phyloP scores from a whole-genome alignment of 495 filamentous ascomycete genomes.

The Daldinia vernicosa region DNA sequence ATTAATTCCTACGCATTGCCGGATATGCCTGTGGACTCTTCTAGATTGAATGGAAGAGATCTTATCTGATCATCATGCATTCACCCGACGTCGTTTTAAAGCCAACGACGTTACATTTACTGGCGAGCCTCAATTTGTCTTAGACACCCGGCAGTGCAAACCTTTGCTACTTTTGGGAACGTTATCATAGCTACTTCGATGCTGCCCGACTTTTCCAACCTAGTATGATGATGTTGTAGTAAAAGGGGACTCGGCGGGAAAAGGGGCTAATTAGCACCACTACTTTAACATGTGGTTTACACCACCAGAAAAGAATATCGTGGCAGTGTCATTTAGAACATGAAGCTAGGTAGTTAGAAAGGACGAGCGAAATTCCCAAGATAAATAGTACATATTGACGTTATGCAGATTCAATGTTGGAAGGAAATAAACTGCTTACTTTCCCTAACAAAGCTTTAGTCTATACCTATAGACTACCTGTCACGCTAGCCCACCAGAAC shows the following conservation, averaged over 20 bases:
- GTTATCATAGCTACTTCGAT: not conserved
- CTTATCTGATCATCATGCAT: slow-evolving; percentile 27
- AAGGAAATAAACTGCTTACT: not conserved
- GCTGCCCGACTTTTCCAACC: not conserved
- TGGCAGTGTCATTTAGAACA: not conserved
- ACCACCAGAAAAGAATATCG: not conserved
- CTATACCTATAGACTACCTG: not conserved
- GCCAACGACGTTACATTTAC: slow-evolving; percentile 25
- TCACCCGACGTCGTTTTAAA: slow-evolving; percentile 33
- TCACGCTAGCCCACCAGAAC: slow-evolving; percentile 4
- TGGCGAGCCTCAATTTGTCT: slow-evolving; percentile 35
- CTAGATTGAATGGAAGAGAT: slow-evolving; percentile 2
- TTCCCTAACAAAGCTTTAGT: not conserved
- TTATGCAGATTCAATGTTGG: not conserved
- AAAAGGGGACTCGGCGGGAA: not conserved
- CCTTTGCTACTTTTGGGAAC: not conserved
- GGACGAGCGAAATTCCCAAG: not conserved
- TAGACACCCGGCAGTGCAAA: slow-evolving; percentile 9
- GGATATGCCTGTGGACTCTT: not conserved
- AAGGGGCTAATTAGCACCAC: not conserved
- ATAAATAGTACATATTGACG: not conserved
- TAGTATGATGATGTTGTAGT: not conserved
- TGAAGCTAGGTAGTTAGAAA: not conserved
- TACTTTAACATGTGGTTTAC: not conserved
- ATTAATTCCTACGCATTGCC: not conserved